phyloP scores from a whole-genome alignment of 2,329 filamentous ascomycete genomes.

The Penicillium sp. region DNA sequence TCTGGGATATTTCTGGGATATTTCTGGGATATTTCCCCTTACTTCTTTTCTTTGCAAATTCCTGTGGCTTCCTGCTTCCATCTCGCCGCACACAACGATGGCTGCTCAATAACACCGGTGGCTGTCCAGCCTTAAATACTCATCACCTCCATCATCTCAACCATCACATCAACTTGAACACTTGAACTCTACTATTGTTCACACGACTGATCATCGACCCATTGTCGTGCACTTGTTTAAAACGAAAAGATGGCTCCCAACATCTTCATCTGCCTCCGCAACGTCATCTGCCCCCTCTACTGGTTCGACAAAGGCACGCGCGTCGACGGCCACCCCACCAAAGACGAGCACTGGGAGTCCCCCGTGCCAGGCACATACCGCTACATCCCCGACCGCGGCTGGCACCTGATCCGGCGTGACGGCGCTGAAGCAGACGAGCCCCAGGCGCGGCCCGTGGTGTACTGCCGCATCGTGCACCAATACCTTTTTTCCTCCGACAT shows the following conservation, averaged over 20 bases:
- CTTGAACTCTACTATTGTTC: no score
- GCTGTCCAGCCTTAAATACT: slow-evolving; percentile 9
- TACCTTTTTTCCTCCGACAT: slow-evolving; percentile 48
- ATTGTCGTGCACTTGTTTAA: no score
- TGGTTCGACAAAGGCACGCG: slow-evolving; percentile 45
- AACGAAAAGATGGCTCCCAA: slow-evolving; percentile 42
- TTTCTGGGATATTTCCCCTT: slow-evolving; percentile 5
- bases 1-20: neutral
- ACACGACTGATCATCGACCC: neutral
- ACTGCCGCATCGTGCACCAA: slow-evolving; percentile 48
- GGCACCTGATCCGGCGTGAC: slow-evolving; percentile 46
- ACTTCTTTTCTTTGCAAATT: slow-evolving; percentile 14
- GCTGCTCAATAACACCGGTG: slow-evolving; percentile 13
- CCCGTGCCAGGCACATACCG: slow-evolving; percentile 49
- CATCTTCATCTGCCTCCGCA: slow-evolving; percentile 48
- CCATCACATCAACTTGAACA: no score
- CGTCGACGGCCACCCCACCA: slow-evolving; percentile 35
- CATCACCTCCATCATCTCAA: neutral
- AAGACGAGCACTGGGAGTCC: slow-evolving; percentile 47
- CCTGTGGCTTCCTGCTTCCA: slow-evolving; percentile 10
- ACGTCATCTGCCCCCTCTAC: slow-evolving; percentile 46
- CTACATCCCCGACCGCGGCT: slow-evolving; percentile 48
- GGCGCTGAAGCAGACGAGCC: slow-evolving; percentile 24
- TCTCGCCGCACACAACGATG: slow-evolving; percentile 3
- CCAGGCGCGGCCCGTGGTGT: slow-evolving; percentile 37